Evolutionary conservation across 2,329 filamentous ascomycete genomes (phyloP).

Genomic region (Ceratocystis ficicola): DNA sequence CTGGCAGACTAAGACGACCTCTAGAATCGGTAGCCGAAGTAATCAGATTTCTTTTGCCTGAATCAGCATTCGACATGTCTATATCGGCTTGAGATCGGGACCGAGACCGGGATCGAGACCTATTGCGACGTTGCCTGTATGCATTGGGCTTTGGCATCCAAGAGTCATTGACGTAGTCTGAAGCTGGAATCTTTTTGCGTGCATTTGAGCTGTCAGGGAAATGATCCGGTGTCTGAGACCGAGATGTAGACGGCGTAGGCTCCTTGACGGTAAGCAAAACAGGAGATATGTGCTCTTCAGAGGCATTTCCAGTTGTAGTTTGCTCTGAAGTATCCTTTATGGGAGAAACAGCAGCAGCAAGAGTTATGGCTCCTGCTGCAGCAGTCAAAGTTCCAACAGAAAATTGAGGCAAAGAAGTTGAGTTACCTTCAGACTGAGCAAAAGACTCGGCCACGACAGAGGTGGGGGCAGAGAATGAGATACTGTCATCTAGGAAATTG

Average conservation of each 20-base stretch:
- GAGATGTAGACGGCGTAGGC: conserved; percentile 20
- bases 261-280: conserved; percentile 19
- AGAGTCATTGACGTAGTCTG: conserved; percentile 19
- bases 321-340: neutral
- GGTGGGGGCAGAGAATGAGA: conserved; percentile 16
- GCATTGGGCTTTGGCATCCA: conserved; percentile 17
- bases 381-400: neutral
- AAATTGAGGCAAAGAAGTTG: neutral
- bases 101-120: conserved; percentile 13
- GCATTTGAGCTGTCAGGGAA: neutral
- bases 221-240: conserved; percentile 14
- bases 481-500: conserved; percentile 11
- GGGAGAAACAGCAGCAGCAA: neutral
- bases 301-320: neutral
- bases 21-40: conserved; percentile 17
- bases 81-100: conserved; percentile 9
- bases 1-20: conserved; percentile 14
- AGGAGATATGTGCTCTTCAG: neutral
- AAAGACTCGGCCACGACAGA: conserved; percentile 22
- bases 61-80: conserved; percentile 1
- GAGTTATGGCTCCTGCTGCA: neutral
- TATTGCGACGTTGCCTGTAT: conserved; percentile 13
- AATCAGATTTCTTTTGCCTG: neutral
- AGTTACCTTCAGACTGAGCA: neutral
- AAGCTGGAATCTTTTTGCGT: neutral